phyloP scores from a whole-genome alignment of 2,329 filamentous ascomycete species.

The Venturiaceae sp. region DNA sequence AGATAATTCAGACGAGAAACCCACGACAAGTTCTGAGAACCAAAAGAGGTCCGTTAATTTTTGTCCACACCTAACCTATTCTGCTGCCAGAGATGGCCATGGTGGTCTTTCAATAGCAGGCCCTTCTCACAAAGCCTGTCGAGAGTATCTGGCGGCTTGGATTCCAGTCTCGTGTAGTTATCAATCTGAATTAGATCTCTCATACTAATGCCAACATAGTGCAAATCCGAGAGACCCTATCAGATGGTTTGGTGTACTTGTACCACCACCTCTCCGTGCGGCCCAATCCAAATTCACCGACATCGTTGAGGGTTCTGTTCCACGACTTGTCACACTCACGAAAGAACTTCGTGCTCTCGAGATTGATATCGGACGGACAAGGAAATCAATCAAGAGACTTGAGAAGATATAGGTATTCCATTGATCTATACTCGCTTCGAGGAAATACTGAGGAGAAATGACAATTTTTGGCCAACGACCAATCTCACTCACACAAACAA shows the following conservation, averaged over 20 bases:
- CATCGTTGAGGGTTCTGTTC: slow-evolving; percentile 48
- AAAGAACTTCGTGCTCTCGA: slow-evolving; percentile 56
- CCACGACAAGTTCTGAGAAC: too few relatives aligned
- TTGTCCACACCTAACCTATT: too few relatives aligned
- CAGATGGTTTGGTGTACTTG: slow-evolving; percentile 45
- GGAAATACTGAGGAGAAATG: background rate
- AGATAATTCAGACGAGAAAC: background rate
- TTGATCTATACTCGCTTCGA: background rate
- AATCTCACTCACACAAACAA: background rate
- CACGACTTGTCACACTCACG: slow-evolving; percentile 46
- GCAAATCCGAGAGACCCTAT: slow-evolving; percentile 43
- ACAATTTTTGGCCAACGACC: background rate
- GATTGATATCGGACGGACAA: slow-evolving; percentile 53
- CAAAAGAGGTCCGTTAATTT: too few relatives aligned
- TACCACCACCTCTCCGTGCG: slow-evolving; percentile 37
- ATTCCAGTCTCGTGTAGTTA: too few relatives aligned
- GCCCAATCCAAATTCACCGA: slow-evolving; percentile 51
- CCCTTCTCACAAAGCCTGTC: too few relatives aligned
- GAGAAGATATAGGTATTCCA: slow-evolving; percentile 11
- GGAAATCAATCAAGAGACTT: slow-evolving; percentile 35
- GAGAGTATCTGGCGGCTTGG: too few relatives aligned
- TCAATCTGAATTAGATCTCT: background rate
- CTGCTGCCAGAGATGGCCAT: too few relatives aligned
- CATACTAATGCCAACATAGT: too few relatives aligned
- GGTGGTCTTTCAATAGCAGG: too few relatives aligned